A percentile compares a stretch with the other conserved stretches of the same genome.
Evolutionary conservation across 2,329 filamentous ascomycete species (phyloP).

Genomic region (Venturia effusa): DNA sequence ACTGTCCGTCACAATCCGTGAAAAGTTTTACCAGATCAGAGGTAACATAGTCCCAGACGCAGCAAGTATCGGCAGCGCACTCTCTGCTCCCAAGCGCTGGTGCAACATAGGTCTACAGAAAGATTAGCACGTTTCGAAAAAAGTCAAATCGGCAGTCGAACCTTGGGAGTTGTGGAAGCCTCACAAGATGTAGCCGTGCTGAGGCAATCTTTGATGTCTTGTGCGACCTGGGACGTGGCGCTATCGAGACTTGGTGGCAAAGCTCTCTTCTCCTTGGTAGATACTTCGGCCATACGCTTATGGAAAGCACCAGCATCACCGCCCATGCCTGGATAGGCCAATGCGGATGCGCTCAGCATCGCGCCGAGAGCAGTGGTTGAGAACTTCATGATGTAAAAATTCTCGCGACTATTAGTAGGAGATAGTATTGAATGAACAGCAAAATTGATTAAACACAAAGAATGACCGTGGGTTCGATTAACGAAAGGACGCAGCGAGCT

Average conservation of each 20-base stretch:
- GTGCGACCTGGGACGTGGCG: background rate
- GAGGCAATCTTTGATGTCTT: background rate
- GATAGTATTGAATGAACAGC: background rate
- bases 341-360: background rate
- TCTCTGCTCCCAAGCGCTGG: conserved; percentile 3
- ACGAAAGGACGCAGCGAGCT: conserved; percentile 9
- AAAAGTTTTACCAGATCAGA: conserved; percentile 21
- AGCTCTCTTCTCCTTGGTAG: background rate
- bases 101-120: conserved; percentile 4
- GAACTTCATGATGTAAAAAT: conserved; percentile 2
- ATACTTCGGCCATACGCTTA: background rate
- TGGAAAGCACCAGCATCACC: background rate
- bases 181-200: background rate
- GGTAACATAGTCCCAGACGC: conserved; percentile 24
- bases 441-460: background rate
- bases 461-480: conserved; percentile 3
- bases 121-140: background rate
- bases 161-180: background rate
- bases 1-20: conserved; percentile 16
- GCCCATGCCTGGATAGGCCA: conserved; percentile 6
- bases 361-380: background rate
- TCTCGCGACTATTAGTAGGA: background rate
- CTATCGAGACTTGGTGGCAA: conserved; percentile 1
- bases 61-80: conserved; percentile 22
- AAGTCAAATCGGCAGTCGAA: background rate